A percentile compares a stretch with the other conserved stretches of the same genome.
These are phyloP conservation scores for Synchytrium microbalum DNA, from an alignment of 371 early-diverging fungal genomes.

Conservation along the genomic window DNA sequence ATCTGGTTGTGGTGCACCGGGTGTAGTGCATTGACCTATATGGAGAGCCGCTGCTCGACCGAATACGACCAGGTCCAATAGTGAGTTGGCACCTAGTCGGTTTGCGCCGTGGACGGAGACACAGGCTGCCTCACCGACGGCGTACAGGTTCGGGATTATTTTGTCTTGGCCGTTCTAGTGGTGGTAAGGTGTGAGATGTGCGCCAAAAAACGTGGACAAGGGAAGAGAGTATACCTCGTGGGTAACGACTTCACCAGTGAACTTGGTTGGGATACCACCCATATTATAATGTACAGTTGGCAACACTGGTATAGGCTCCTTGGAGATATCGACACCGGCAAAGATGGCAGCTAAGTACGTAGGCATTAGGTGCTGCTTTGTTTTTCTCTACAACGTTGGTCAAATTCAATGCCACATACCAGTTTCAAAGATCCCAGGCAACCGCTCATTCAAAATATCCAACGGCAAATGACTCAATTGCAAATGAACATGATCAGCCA, in stretches of 20 bases:
- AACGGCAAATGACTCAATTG: too few species aligned
- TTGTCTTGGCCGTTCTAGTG: conserved; percentile 49
- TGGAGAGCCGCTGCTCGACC: too few species aligned
- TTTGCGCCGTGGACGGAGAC: too few species aligned
- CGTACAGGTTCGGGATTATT: conserved; percentile 49
- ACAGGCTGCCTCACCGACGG: conserved; percentile 57
- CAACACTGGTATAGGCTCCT: conserved; percentile 97
- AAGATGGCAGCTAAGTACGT: conserved; percentile 96
- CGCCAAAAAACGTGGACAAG: not conserved
- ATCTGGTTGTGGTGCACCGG: too few species aligned
- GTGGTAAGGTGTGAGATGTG: conserved; percentile 22
- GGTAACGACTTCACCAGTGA: conserved; percentile 91
- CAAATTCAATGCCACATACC: too few species aligned
- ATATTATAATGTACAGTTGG: conserved; percentile 99
- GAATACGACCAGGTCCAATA: too few species aligned
- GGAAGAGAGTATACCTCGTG: conserved; percentile 17
- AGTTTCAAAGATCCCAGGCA: conserved; percentile 97
- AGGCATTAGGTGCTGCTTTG: too few species aligned
- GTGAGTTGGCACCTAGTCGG: too few species aligned
- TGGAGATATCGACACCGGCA: conserved; percentile 96
- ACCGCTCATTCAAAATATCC: conserved; percentile 83
- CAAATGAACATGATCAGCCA: too few species aligned
- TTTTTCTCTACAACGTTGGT: too few species aligned
- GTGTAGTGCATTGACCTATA: too few species aligned
- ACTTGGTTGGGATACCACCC: conserved; percentile 97